These are phyloP conservation scores for Colletotrichum salicis DNA, from an alignment of 2,329 filamentous ascomycete species.

Conservation along the genomic window DNA sequence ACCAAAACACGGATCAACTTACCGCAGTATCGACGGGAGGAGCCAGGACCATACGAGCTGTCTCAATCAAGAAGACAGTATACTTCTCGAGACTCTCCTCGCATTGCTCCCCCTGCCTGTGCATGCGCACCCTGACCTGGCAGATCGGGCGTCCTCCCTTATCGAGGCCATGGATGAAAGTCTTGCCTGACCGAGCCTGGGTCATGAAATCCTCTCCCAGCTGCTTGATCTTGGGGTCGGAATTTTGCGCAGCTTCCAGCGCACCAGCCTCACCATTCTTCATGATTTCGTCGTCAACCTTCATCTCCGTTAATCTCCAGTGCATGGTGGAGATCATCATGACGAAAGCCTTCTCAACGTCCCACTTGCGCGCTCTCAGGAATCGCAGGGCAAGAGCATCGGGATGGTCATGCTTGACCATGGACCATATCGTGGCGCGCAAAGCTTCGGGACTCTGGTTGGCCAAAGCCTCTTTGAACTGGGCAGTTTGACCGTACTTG, in stretches of 20 bases:
- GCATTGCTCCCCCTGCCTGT: conserved; percentile 83
- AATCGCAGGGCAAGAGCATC: conserved; percentile 87
- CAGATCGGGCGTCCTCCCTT: conserved; percentile 88
- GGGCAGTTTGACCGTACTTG: conserved; percentile 91
- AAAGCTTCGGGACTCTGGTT: conserved; percentile 82
- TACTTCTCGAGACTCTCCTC: conserved; percentile 86
- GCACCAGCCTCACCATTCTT: conserved; percentile 76
- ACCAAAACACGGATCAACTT: conserved; percentile 52
- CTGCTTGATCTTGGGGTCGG: conserved; percentile 72
- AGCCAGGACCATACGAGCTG: conserved; percentile 82
- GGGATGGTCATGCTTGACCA: conserved; percentile 95
- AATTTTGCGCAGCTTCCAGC: conserved; percentile 66
- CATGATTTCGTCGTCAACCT: conserved; percentile 91
- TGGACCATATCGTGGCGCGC: conserved; percentile 85
- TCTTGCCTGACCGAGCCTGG: conserved; percentile 91
- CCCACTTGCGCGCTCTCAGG: conserved; percentile 92
- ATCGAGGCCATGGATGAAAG: conserved; percentile 88
- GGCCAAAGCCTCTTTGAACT: conserved; percentile 84
- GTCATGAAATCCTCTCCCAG: conserved; percentile 79
- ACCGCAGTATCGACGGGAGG: conserved; percentile 91
- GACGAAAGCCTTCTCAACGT: conserved; percentile 89
- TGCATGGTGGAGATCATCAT: conserved; percentile 96
- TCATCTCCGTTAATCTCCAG: conserved; percentile 85
- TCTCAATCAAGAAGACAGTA: conserved; percentile 95
- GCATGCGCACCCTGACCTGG: conserved; percentile 83